Conservation (phyloP, 495 filamentous ascomycete genomes). For the Baudoinia panamericana region DNA sequence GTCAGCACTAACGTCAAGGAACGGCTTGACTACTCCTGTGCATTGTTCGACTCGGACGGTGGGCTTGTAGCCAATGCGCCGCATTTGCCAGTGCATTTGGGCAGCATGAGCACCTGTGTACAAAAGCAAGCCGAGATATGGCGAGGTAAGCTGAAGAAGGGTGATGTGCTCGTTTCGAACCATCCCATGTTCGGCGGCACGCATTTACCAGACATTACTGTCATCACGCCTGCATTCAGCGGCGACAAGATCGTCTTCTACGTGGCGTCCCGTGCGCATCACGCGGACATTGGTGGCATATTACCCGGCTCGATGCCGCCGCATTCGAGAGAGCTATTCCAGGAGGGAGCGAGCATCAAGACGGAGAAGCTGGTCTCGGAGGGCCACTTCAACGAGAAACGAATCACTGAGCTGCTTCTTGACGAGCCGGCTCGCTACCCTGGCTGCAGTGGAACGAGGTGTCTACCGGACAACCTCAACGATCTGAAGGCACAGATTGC, state of each 20-base stretch:
- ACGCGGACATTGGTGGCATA: conserved; percentile 95
- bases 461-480: conserved; percentile 86
- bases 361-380: conserved; percentile 87
- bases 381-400: conserved; percentile 76
- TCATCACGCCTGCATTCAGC: conserved; percentile 82
- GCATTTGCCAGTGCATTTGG: conserved; percentile 85
- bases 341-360: conserved; percentile 90
- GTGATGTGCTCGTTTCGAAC: conserved; percentile 91
- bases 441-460: conserved; percentile 79
- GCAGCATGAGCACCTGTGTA: conserved; percentile 91
- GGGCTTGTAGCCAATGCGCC: conserved; percentile 91
- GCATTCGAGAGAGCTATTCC: conserved; percentile 79
- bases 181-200: conserved; percentile 90
- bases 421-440: conserved; percentile 72
- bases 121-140: conserved; percentile 87
- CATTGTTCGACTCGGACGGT: conserved; percentile 81
- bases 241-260: conserved; percentile 90
- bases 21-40: conserved; percentile 90
- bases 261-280: conserved; percentile 87
- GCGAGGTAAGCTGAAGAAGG: conserved; percentile 73
- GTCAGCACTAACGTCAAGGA: conserved; percentile 98
- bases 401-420: conserved; percentile 71
- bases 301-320: conserved; percentile 95
- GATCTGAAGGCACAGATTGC: conserved; percentile 94
- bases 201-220: conserved; percentile 83